Evolutionary conservation across 495 filamentous ascomycete species (phyloP).

Genomic region (Evansstolkia leycettana): DNA sequence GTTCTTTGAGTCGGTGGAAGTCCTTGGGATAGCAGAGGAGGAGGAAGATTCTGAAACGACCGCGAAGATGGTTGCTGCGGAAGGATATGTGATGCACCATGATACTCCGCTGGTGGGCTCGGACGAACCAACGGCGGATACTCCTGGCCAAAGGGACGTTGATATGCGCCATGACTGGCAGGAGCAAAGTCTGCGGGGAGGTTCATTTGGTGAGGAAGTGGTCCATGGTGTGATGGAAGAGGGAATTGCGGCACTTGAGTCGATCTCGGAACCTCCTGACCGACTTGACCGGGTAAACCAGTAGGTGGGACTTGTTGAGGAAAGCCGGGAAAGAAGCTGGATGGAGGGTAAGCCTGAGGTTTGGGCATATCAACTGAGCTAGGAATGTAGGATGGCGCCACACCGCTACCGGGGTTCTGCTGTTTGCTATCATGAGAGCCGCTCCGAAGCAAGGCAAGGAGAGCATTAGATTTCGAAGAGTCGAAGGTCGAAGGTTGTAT

Average conservation of each 20-base stretch:
- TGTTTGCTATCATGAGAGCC: conserved; percentile 24
- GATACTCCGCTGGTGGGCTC: conserved; percentile 7
- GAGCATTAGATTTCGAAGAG: conserved; percentile 33
- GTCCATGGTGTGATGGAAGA: conserved; percentile 9
- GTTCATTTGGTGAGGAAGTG: conserved; percentile 1
- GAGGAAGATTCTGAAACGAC: conserved; percentile 3
- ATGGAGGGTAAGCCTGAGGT: conserved; percentile 31
- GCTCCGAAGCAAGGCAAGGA: conserved; percentile 47
- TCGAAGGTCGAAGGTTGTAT: conserved; percentile 10
- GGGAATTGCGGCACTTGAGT: conserved; percentile 10
- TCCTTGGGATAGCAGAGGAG: conserved; percentile 6
- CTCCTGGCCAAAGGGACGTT: background rate
- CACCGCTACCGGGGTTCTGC: conserved; percentile 22
- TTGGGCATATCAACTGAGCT: conserved; percentile 20
- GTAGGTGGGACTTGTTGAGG: conserved; percentile 18
- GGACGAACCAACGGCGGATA: background rate
- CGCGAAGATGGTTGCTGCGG: conserved; percentile 4
- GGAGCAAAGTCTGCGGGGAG: too few relatives aligned
- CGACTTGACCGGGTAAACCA: conserved; percentile 8
- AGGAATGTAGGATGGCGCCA: conserved; percentile 27
- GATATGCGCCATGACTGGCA: too few relatives aligned
- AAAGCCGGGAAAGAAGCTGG: conserved; percentile 26
- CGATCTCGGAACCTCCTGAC: background rate
- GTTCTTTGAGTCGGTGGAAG: conserved; percentile 9
- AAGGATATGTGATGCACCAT: conserved; percentile 6